These are phyloP conservation scores for Neurospora cerealis DNA, from an alignment of 495 filamentous ascomycete species.

Conservation along the genomic window DNA sequence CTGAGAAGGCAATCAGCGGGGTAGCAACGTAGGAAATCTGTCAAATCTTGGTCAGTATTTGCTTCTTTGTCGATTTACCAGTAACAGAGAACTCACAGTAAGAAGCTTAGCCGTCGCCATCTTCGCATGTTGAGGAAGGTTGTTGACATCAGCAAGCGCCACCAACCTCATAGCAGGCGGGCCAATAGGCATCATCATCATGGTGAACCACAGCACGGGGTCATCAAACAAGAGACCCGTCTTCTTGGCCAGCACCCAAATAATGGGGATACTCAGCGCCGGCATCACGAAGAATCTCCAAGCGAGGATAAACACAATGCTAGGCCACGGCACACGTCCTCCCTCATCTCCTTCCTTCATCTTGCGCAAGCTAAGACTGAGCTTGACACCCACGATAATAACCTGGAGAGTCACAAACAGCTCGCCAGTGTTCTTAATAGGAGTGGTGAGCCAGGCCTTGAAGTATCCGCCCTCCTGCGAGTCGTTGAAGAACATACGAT, in stretches of 20 bases:
- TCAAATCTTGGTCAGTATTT: background rate
- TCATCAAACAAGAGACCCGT: constrained; percentile 49
- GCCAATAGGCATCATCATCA: constrained; percentile 72
- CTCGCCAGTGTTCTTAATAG: constrained; percentile 54
- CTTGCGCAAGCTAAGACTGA: constrained; percentile 42
- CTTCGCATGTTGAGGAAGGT: constrained; percentile 48
- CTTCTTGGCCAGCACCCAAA: constrained; percentile 52
- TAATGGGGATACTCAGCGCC: constrained; percentile 41
- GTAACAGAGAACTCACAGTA: constrained; percentile 35
- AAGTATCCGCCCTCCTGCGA: constrained; percentile 58
- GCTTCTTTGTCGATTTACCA: too few relatives aligned
- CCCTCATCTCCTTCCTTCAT: constrained; percentile 36
- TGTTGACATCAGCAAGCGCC: constrained; percentile 55
- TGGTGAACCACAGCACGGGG: constrained; percentile 64
- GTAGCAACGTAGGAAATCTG: constrained; percentile 1
- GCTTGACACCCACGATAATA: constrained; percentile 60
- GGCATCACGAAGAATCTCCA: constrained; percentile 21
- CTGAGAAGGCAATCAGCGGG: background rate
- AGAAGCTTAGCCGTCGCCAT: constrained; percentile 62
- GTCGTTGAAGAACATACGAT: constrained; percentile 55
- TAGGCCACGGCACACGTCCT: constrained; percentile 36
- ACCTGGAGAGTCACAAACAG: constrained; percentile 66
- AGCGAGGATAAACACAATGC: constrained; percentile 42
- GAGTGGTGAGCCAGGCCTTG: constrained; percentile 60
- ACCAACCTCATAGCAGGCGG: constrained; percentile 62